phyloP scores from a whole-genome alignment of 2,329 filamentous ascomycete species.

The Fusarium sp. region DNA sequence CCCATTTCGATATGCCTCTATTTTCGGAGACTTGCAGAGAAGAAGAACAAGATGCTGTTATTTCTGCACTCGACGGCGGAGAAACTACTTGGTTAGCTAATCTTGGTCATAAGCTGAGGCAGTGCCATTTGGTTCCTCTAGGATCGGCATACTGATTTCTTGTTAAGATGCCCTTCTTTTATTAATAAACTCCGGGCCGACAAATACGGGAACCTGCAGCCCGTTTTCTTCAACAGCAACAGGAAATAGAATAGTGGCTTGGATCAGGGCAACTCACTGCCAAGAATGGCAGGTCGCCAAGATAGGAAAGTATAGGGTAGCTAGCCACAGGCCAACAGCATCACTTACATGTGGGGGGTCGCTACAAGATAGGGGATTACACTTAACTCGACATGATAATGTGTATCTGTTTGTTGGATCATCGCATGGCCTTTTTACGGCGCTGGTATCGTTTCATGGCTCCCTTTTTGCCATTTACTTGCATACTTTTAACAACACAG shows the following conservation, averaged over 20 bases:
- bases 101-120: conserved; percentile 22
- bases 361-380: too few relatives aligned
- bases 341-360: not conserved
- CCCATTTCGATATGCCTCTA: conserved; percentile 42
- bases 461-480: too few relatives aligned
- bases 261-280: not conserved
- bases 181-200: not conserved
- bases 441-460: too few relatives aligned
- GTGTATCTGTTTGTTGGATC: too few relatives aligned
- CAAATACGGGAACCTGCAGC: not conserved
- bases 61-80: conserved; percentile 16
- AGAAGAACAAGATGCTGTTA: not conserved
- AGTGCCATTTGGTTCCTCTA: not conserved
- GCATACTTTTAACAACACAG: too few relatives aligned
- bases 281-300: conserved; percentile 13
- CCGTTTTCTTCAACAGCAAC: conserved; percentile 14
- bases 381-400: too few relatives aligned
- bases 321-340: too few relatives aligned
- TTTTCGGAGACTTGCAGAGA: not conserved
- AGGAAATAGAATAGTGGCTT: conserved; percentile 1
- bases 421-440: too few relatives aligned
- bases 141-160: not conserved
- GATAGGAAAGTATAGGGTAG: conserved; percentile 25
- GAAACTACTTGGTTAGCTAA: conserved; percentile 9
- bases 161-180: too few relatives aligned